Percentiles rank a stretch among this genome's conserved stretches.
Conservation (phyloP, 768 basidiomycete genomes). For the Auricularia sp. region DNA sequence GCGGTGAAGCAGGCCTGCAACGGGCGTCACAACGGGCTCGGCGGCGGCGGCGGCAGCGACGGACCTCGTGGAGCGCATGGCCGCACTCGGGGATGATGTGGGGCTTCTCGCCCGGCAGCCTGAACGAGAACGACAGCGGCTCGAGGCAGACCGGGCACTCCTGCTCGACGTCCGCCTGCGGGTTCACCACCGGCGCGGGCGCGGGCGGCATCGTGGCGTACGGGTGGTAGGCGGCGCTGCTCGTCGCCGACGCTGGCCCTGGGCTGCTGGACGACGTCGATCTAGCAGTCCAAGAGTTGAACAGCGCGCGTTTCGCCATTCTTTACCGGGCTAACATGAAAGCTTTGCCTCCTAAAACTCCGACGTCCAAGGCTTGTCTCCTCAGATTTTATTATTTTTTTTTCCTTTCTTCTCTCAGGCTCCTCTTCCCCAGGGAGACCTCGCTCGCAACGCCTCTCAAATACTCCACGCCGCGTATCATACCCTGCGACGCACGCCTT, state of each 20-base stretch:
- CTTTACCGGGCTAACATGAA: neutral
- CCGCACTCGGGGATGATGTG: conserved; percentile 97
- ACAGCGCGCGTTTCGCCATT: conserved; percentile 1
- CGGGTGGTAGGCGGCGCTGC: neutral
- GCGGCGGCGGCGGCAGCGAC: conserved; percentile 11
- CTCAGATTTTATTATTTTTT: no score
- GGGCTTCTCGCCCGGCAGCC: conserved; percentile 91
- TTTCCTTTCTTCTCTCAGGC: no score
- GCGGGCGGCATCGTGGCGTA: neutral
- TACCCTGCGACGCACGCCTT: no score
- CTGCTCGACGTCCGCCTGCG: conserved; percentile 68
- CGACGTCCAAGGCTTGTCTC: neutral
- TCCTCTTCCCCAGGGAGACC: no score
- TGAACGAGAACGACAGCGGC: conserved; percentile 83
- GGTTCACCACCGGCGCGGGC: conserved; percentile 48
- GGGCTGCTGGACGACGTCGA: neutral
- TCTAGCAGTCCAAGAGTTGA: conserved; percentile 1
- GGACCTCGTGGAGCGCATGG: conserved; percentile 90
- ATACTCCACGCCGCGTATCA: no score
- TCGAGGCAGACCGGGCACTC: conserved; percentile 97
- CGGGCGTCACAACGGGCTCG: neutral
- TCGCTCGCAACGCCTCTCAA: no score
- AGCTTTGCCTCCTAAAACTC: neutral
- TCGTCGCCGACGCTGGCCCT: neutral
- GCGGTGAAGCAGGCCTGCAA: conserved; percentile 90